Evolutionary conservation across 2,329 filamentous ascomycete genomes (phyloP).

Genomic region (Nemania sp.): DNA sequence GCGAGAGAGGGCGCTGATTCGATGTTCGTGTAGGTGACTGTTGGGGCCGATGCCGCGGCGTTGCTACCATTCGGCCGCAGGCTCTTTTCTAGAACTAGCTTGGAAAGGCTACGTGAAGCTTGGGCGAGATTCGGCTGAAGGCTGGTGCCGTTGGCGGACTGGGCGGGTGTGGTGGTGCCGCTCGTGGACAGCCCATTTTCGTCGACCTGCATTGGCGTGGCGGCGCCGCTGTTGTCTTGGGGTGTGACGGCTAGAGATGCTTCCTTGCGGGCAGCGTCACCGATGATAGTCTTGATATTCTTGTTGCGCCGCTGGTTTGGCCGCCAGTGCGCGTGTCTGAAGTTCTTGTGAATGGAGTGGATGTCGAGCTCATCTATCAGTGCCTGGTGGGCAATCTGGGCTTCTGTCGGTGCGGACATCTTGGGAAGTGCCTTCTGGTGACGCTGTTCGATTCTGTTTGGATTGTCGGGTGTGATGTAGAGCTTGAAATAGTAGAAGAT

Average conservation of each 20-base stretch:
- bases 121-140: slow-evolving; percentile 77
- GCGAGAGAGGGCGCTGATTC: slow-evolving; percentile 89
- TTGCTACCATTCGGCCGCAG: slow-evolving; percentile 48
- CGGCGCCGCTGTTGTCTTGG: slow-evolving; percentile 73
- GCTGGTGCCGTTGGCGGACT: slow-evolving; percentile 35
- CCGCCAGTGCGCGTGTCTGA: slow-evolving; percentile 89
- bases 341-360: slow-evolving; percentile 80
- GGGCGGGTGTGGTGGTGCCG: slow-evolving; percentile 60
- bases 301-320: slow-evolving; percentile 96
- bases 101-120: slow-evolving; percentile 82
- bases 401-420: slow-evolving; percentile 69
- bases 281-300: slow-evolving; percentile 95
- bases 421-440: slow-evolving; percentile 1
- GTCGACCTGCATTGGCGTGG: slow-evolving; percentile 61
- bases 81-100: slow-evolving; percentile 85
- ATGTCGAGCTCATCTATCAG: slow-evolving; percentile 93
- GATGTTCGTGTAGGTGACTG: slow-evolving; percentile 92
- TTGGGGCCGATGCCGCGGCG: slow-evolving; percentile 59
- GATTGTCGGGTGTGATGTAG: background rate
- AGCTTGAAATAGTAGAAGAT: background rate
- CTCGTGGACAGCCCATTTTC: slow-evolving; percentile 59
- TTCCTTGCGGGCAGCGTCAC: slow-evolving; percentile 85
- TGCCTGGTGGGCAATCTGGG: slow-evolving; percentile 77
- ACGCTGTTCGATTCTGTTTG: background rate
- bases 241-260: slow-evolving; percentile 82